These are phyloP conservation scores for Zasmidium angulare DNA, from an alignment of 2,329 filamentous ascomycete genomes.

Conservation along the genomic window DNA sequence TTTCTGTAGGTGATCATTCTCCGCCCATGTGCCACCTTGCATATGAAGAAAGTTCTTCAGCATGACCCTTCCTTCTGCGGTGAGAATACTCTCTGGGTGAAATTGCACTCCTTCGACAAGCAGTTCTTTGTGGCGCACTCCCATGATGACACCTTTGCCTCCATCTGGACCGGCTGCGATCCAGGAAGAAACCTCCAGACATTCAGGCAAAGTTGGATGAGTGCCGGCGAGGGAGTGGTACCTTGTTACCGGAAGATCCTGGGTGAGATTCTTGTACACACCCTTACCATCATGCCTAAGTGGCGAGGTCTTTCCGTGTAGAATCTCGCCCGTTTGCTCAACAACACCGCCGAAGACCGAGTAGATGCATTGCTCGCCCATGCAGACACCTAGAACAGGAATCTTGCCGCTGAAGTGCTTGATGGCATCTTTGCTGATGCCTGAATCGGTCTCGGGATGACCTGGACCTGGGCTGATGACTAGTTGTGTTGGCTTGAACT, in stretches of 20 bases:
- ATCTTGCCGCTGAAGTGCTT: constrained; percentile 90
- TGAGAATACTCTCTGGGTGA: constrained; percentile 95
- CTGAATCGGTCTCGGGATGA: constrained; percentile 87
- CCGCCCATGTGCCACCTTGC: constrained; percentile 87
- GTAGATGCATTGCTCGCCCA: constrained; percentile 99
- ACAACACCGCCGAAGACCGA: constrained; percentile 90
- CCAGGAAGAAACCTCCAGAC: constrained; percentile 88
- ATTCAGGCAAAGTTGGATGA: constrained; percentile 78
- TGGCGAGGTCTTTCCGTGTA: constrained; percentile 95
- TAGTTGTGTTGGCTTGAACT: constrained; percentile 84
- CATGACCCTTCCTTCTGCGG: constrained; percentile 83
- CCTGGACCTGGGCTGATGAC: constrained; percentile 94
- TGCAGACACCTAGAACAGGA: constrained; percentile 94
- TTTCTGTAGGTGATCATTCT: constrained; percentile 62
- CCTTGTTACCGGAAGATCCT: constrained; percentile 82
- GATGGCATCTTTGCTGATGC: constrained; percentile 89
- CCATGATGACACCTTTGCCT: constrained; percentile 88
- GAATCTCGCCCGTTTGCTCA: constrained; percentile 88
- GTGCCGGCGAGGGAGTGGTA: constrained; percentile 97
- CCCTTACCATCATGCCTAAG: constrained; percentile 87
- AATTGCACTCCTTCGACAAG: constrained; percentile 97
- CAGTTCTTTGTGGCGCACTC: constrained; percentile 87
- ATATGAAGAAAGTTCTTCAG: constrained; percentile 87
- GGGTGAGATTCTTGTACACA: constrained; percentile 79
- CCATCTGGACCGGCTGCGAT: constrained; percentile 73